Percentiles rank a stretch among this genome's conserved stretches.
phyloP scores from a whole-genome alignment of 306 rosid species.

The Rosa chinensis region DNA sequence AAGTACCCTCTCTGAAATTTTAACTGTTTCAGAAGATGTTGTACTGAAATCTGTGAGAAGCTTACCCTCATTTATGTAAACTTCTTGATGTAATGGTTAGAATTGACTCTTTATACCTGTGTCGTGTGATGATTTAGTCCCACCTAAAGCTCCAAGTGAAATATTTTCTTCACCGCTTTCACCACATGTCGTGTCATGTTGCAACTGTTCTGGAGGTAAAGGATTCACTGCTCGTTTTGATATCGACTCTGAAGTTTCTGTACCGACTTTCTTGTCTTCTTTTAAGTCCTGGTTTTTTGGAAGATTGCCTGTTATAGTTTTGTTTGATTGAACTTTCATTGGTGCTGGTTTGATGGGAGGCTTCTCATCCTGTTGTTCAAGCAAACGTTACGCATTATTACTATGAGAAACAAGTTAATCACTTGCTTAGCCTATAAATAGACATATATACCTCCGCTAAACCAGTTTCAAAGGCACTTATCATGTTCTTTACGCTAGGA shows the following conservation, averaged over 20 bases:
- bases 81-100: slow-evolving; percentile 25
- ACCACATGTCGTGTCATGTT: slow-evolving; percentile 16
- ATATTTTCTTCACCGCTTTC: slow-evolving; percentile 20
- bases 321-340: slow-evolving; percentile 29
- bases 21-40: slow-evolving; percentile 27
- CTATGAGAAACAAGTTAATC: slow-evolving; percentile 6
- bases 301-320: slow-evolving; percentile 27
- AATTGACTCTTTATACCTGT: slow-evolving; percentile 19
- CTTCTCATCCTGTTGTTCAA: slow-evolving; percentile 52
- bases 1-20: slow-evolving; percentile 28
- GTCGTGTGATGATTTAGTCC: slow-evolving; percentile 20
- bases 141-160: slow-evolving; percentile 12
- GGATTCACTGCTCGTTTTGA: slow-evolving; percentile 19
- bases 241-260: slow-evolving; percentile 1
- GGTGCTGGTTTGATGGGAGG: slow-evolving; percentile 53
- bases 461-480: slow-evolving; percentile 71
- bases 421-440: slow-evolving; percentile 16
- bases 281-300: slow-evolving; percentile 22
- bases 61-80: slow-evolving; percentile 34
- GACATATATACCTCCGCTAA: slow-evolving; percentile 56
- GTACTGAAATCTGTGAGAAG: slow-evolving; percentile 21
- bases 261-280: slow-evolving; percentile 25
- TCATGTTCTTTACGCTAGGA: slow-evolving; percentile 65
- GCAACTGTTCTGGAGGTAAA: slow-evolving; percentile 25
- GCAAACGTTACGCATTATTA: slow-evolving; percentile 25